These are phyloP conservation scores for Eutrema salsugineum DNA, from an alignment of 441 rosid species.

Conservation along the genomic window DNA sequence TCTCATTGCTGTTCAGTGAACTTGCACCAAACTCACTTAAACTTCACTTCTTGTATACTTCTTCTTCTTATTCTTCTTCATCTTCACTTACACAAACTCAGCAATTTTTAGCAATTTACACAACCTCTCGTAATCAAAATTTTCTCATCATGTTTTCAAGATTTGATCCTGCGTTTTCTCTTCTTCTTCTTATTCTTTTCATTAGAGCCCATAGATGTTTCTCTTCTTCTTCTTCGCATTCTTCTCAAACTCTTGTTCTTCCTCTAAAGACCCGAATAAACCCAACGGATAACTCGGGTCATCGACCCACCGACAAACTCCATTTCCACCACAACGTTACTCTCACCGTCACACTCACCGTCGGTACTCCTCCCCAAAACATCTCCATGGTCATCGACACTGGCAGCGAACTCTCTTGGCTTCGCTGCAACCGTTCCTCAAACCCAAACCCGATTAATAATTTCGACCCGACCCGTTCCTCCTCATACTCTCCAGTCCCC, in stretches of 20 bases:
- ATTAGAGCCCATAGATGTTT: not conserved
- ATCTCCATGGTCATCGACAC: slow-evolving; percentile 88
- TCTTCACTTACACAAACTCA: not conserved
- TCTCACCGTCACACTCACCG: slow-evolving; percentile 69
- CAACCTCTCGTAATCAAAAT: not conserved
- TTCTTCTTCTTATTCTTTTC: slow-evolving; percentile 11
- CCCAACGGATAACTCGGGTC: slow-evolving; percentile 35
- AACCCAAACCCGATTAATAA: slow-evolving; percentile 25
- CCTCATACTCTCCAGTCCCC: slow-evolving; percentile 54
- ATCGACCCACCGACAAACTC: slow-evolving; percentile 63
- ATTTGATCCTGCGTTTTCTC: slow-evolving; percentile 1
- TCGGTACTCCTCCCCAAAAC: slow-evolving; percentile 85
- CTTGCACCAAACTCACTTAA: slow-evolving; percentile 27
- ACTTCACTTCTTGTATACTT: not conserved
- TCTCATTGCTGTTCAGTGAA: slow-evolving; percentile 12
- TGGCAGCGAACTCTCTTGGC: slow-evolving; percentile 92
- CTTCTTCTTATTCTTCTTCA: not conserved
- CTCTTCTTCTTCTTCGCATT: slow-evolving; percentile 26
- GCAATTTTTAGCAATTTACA: not conserved
- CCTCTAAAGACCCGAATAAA: slow-evolving; percentile 56
- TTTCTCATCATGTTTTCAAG: slow-evolving; percentile 13
- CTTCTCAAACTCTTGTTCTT: slow-evolving; percentile 42
- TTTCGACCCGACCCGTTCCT: slow-evolving; percentile 61
- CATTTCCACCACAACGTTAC: slow-evolving; percentile 77
- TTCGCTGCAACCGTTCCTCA: slow-evolving; percentile 58